A percentile compares a stretch with the other conserved stretches of the same genome.
These are phyloP conservation scores for Leonotis leonurus DNA, from an alignment of 257 asterid species.

Conservation along the genomic window DNA sequence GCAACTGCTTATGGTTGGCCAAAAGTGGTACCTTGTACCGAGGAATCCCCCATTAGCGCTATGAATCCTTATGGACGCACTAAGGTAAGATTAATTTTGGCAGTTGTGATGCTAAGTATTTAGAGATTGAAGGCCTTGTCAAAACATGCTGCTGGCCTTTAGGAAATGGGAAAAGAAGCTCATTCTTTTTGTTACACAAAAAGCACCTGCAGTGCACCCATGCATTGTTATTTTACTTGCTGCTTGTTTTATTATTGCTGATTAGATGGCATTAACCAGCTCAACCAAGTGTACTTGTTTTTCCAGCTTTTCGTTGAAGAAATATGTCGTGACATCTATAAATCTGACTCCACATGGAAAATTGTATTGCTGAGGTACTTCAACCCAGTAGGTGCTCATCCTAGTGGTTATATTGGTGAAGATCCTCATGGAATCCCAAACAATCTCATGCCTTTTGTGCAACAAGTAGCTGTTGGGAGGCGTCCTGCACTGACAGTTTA, in stretches of 20 bases:
- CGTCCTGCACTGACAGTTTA: slow-evolving; percentile 66
- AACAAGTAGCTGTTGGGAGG: slow-evolving; percentile 97
- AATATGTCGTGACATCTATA: slow-evolving; percentile 64
- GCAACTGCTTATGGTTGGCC: slow-evolving; percentile 98
- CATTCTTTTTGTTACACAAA: neutral
- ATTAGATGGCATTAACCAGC: neutral
- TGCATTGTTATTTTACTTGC: neutral
- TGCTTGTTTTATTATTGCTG: neutral
- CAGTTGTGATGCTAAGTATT: neutral
- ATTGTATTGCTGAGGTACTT: slow-evolving; percentile 83
- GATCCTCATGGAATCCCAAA: slow-evolving; percentile 90
- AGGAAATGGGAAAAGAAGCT: neutral
- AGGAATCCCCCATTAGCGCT: slow-evolving; percentile 61
- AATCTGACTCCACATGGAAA: slow-evolving; percentile 81
- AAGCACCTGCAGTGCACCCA: neutral
- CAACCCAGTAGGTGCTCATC: slow-evolving; percentile 96
- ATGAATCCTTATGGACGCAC: slow-evolving; percentile 86
- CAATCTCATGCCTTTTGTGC: slow-evolving; percentile 96
- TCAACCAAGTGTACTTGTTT: slow-evolving; percentile 9
- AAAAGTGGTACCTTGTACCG: slow-evolving; percentile 86
- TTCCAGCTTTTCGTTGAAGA: slow-evolving; percentile 86
- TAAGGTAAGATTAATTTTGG: slow-evolving; percentile 45
- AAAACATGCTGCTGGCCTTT: neutral
- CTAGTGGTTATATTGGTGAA: slow-evolving; percentile 86
- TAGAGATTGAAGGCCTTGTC: neutral